Evolutionary conservation across 495 filamentous ascomycete genomes (phyloP), one percentile per base, ranked within the genome.

Genomic region (Rhizodiscina lignyota): DNA sequence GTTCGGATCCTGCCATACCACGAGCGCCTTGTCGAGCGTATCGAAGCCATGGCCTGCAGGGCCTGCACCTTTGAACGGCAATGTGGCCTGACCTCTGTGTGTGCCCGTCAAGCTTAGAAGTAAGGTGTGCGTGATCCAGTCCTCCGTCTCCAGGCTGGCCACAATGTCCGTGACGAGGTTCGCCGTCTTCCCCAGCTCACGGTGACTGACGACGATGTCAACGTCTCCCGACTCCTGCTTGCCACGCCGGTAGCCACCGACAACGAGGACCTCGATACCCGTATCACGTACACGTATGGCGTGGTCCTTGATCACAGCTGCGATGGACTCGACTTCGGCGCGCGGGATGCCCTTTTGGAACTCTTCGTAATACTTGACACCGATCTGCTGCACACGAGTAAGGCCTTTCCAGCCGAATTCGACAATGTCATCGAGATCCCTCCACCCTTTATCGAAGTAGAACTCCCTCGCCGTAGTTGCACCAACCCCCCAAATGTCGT

Each of bases 281-380:
- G 37, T 46, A 39, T 50, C 10, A 11, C 19, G 62, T 44, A 52
- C 63, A 16, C 55, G 38, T 44, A 62, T 62, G 2, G 84, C 85
- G 44, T 86, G 73, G 2, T 53, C 42, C 2, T 68, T 61, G 24
- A 96, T 63, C 5, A 62, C 60, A 3, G 46, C 39, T 0, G 64
- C 70, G 38, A 94, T 94, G 0, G 48, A 38, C 45, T 83, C 77
- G 2, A 83, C 75, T 47, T 97, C 87, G 0, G 36, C 30, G 1
- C 86, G 67, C 1, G 84, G 66, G 13, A 97, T 79, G 21, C 66
- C 68, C 16, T 62, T 51, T 22, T 68, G 62, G 30, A 97, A 79
- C 36, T 96, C 89, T 30, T 91, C 81, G 51, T 86, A 93, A 52
- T 75, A 94, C 50, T 96, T 96, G n/a, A 96, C 54, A 0, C 89